Percentiles rank a stretch among this genome's conserved stretches.
phyloP scores from a whole-genome alignment of 139 green algal species.

The Gonium pectorale region DNA sequence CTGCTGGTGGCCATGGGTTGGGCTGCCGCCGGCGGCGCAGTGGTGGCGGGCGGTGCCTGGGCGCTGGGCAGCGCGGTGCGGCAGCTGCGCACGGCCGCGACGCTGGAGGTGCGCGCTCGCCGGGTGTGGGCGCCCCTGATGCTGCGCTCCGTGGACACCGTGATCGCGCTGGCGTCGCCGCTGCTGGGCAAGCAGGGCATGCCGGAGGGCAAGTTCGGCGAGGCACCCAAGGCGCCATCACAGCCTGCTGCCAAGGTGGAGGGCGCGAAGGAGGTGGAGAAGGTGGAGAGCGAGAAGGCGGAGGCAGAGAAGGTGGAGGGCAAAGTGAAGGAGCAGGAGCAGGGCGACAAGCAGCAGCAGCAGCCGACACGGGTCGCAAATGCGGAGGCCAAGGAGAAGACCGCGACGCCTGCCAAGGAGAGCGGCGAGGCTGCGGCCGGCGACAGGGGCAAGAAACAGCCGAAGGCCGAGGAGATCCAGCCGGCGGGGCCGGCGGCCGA shows the following conservation, averaged over 20 bases:
- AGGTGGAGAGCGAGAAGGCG: not conserved
- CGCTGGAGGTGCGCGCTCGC: slow-evolving; percentile 1
- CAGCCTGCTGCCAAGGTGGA: no score
- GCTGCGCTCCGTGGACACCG: slow-evolving; percentile 2
- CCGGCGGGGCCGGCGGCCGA: no score
- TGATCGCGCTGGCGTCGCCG: not conserved
- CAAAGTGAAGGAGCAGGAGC: no score
- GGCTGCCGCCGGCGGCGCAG: slow-evolving; percentile 12
- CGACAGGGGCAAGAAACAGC: no score
- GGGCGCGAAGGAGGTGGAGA: not conserved
- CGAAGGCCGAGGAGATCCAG: no score
- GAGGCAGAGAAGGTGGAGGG: not conserved
- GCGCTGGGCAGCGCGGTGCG: slow-evolving; percentile 4
- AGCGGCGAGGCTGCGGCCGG: no score
- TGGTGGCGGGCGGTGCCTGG: slow-evolving; percentile 14
- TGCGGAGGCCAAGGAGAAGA: not conserved
- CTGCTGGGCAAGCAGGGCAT: not conserved
- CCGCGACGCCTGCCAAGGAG: no score
- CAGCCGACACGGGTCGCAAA: not conserved
- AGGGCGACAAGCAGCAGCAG: not conserved
- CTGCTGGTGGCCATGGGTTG: slow-evolving; percentile 33
- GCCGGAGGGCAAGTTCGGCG: no score
- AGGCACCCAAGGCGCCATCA: no score
- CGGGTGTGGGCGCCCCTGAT: slow-evolving; percentile 25
- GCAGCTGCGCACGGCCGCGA: not conserved